phyloP scores from a whole-genome alignment of 345 rosid genomes.

The Acer saccharum region DNA sequence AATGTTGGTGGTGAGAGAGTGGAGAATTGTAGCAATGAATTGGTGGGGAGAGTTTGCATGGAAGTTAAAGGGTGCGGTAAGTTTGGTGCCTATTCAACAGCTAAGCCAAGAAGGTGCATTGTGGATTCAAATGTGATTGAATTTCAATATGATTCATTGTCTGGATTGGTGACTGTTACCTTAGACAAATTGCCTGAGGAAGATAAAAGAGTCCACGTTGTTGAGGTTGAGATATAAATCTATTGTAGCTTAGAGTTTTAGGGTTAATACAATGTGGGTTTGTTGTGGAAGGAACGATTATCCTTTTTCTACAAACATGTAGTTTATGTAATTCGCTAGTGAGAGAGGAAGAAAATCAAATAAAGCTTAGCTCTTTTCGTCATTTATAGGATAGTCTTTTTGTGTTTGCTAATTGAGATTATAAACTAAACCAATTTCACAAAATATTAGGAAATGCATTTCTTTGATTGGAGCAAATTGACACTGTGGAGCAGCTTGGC shows the following conservation, averaged over 20 bases:
- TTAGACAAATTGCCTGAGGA: slow-evolving; percentile 53
- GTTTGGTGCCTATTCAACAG: slow-evolving; percentile 74
- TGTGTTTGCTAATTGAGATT: neutral
- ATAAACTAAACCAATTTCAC: neutral
- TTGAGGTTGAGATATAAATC: slow-evolving; percentile 47
- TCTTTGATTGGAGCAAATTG: neutral
- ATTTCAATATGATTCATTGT: slow-evolving; percentile 47
- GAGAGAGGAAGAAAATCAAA: neutral
- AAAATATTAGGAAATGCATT: too few species aligned
- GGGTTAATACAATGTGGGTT: neutral
- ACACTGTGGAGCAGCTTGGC: neutral
- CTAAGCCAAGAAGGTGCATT: slow-evolving; percentile 64
- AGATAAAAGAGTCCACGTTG: slow-evolving; percentile 42
- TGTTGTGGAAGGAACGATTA: neutral
- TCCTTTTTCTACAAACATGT: neutral
- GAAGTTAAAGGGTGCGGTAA: slow-evolving; percentile 79
- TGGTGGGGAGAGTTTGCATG: slow-evolving; percentile 50
- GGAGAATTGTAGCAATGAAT: slow-evolving; percentile 38
- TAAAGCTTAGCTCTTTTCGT: neutral
- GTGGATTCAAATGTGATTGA: slow-evolving; percentile 51
- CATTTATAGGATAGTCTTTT: neutral
- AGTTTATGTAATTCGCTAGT: neutral
- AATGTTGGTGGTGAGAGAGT: slow-evolving; percentile 13
- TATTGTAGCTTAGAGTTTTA: neutral
- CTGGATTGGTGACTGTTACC: slow-evolving; percentile 52